These are phyloP conservation scores for Beta corolliflora DNA, from an alignment of 179 eudicot genomes.

Conservation along the genomic window DNA sequence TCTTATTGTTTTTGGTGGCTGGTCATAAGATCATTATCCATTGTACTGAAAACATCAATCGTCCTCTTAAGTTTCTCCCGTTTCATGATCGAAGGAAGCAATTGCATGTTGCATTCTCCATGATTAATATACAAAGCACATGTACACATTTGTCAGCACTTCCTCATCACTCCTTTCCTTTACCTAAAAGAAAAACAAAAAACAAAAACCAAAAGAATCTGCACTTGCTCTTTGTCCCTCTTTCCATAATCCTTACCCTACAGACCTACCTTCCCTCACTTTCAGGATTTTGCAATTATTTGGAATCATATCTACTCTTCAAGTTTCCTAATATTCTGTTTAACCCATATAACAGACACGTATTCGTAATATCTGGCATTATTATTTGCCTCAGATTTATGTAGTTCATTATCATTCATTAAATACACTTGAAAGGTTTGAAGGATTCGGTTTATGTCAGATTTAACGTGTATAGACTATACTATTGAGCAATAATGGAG, in stretches of 20 bases:
- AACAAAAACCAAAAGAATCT: background rate
- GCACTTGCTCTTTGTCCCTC: background rate
- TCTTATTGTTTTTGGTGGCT: no score
- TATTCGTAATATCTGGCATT: constrained; percentile 4
- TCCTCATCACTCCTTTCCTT: background rate
- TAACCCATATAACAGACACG: constrained; percentile 18
- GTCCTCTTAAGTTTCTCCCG: background rate
- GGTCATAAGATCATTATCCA: no score
- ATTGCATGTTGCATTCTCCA: background rate
- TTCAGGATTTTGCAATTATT: background rate
- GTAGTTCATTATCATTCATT: background rate
- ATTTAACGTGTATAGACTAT: background rate
- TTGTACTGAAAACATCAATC: no score
- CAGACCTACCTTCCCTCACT: constrained; percentile 3
- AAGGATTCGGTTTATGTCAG: background rate
- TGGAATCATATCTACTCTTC: background rate
- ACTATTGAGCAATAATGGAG: background rate
- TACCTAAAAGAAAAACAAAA: background rate
- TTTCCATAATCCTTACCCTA: background rate
- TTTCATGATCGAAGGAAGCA: background rate
- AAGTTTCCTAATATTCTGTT: background rate
- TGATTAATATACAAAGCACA: background rate
- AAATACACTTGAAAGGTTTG: background rate
- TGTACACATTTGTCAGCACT: no score
- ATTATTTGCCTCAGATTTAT: background rate